phyloP scores from a whole-genome alignment of 352 stramenopile genomes.

The Blastocystis sp. region DNA sequence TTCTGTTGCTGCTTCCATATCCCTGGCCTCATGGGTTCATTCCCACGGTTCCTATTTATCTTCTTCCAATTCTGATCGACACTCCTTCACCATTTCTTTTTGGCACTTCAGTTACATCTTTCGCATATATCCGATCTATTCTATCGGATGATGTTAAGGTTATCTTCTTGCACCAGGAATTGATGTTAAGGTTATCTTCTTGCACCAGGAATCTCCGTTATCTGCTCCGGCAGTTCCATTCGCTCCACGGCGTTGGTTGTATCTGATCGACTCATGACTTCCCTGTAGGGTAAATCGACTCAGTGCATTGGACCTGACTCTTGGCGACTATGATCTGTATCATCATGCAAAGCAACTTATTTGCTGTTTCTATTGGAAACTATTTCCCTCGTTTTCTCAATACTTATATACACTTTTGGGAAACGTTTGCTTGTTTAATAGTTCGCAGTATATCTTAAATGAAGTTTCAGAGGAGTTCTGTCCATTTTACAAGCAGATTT shows the following conservation, averaged over 20 bases:
- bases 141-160: neutral
- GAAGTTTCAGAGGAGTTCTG: neutral
- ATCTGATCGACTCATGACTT: neutral
- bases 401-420: constrained; percentile 29
- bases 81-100: constrained; percentile 37
- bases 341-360: neutral
- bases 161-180: neutral
- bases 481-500: neutral
- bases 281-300: neutral
- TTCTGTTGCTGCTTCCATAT: constrained; percentile 15
- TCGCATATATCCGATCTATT: neutral
- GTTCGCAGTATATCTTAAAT: neutral
- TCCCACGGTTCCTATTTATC: constrained; percentile 4
- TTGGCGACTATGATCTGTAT: neutral
- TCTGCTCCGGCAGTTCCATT: neutral
- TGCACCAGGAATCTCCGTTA: neutral
- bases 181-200: neutral
- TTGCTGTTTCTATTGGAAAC: neutral
- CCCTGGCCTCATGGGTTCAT: neutral
- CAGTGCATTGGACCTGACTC: neutral
- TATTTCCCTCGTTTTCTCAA: neutral
- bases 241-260: neutral
- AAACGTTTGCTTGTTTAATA: constrained; percentile 26
- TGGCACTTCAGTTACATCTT: neutral
- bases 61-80: neutral